A percentile compares a stretch with the other conserved stretches of the same genome.
Evolutionary conservation across 345 rosid genomes (phyloP).

Genomic region (Dipteronia dyeriana): DNA sequence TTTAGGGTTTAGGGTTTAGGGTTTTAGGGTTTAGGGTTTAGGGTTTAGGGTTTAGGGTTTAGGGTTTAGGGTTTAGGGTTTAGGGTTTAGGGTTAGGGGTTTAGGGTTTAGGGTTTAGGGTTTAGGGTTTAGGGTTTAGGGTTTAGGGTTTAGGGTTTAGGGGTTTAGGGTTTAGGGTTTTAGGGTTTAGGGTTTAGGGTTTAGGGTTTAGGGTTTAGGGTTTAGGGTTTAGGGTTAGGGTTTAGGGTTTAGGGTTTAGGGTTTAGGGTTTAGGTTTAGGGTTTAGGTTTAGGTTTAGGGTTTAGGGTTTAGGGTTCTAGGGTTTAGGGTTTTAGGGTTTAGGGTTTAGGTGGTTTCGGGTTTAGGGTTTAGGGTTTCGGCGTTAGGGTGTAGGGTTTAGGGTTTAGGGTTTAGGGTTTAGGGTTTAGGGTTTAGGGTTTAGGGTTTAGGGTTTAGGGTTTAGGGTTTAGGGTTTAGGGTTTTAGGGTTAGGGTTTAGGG

Average conservation of each 20-base stretch:
- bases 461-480: constrained; percentile 28
- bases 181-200: constrained; percentile 18
- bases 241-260: constrained; percentile 14
- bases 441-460: constrained; percentile 31
- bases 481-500: too few species aligned
- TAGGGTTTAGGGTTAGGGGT: constrained; percentile 22
- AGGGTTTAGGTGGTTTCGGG: constrained; percentile 22
- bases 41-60: constrained; percentile 26
- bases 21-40: constrained; percentile 23
- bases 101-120: constrained; percentile 25
- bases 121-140: constrained; percentile 19
- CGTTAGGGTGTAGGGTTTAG: constrained; percentile 19
- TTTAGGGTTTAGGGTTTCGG: constrained; percentile 24
- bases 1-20: constrained; percentile 17
- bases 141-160: constrained; percentile 13
- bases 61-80: constrained; percentile 21
- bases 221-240: constrained; percentile 15
- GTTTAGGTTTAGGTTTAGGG: constrained; percentile 26
- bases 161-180: constrained; percentile 27
- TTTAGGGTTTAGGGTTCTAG: constrained; percentile 21
- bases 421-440: constrained; percentile 14
- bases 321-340: constrained; percentile 24
- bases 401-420: constrained; percentile 7
- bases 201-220: constrained; percentile 20
- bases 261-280: constrained; percentile 26